Evolutionary conservation across 129 eudicot species (phyloP).

Genomic region (Rutidosis leptorrhynchoides): DNA sequence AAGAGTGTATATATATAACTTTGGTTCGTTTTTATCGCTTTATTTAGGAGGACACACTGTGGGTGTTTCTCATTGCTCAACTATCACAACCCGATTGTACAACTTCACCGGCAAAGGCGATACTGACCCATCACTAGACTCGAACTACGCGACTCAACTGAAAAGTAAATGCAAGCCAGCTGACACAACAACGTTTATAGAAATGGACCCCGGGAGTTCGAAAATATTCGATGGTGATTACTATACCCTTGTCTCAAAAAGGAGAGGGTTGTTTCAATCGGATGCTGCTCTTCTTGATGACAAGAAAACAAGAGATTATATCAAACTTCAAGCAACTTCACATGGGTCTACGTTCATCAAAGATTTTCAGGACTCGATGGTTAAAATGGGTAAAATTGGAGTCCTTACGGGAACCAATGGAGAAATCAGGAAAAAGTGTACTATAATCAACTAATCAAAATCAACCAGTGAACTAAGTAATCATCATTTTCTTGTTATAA

Average conservation of each 20-base stretch:
- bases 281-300: constrained; percentile 64
- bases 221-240: constrained; percentile 42
- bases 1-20: background rate
- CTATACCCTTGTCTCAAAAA: constrained; percentile 45
- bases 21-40: background rate
- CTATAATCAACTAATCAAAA: constrained; percentile 25
- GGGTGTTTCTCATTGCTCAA: constrained; percentile 56
- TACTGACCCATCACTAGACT: constrained; percentile 58
- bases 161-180: constrained; percentile 41
- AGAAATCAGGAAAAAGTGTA: constrained; percentile 56
- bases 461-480: background rate
- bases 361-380: constrained; percentile 57
- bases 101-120: constrained; percentile 73
- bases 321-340: constrained; percentile 33
- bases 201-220: constrained; percentile 66
- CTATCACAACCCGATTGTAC: constrained; percentile 50
- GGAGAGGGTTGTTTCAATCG: constrained; percentile 58
- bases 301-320: constrained; percentile 41
- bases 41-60: constrained; percentile 61
- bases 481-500: background rate
- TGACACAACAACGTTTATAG: constrained; percentile 40
- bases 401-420: constrained; percentile 54
- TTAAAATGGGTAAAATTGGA: constrained; percentile 65
- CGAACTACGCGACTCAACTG: constrained; percentile 37
- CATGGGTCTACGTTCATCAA: constrained; percentile 40